Evolutionary conservation across 1,284 basidiomycete genomes (phyloP), one percentile per base, ranked within the genome.

Genomic region (Ustanciosporium gigantosporum): DNA sequence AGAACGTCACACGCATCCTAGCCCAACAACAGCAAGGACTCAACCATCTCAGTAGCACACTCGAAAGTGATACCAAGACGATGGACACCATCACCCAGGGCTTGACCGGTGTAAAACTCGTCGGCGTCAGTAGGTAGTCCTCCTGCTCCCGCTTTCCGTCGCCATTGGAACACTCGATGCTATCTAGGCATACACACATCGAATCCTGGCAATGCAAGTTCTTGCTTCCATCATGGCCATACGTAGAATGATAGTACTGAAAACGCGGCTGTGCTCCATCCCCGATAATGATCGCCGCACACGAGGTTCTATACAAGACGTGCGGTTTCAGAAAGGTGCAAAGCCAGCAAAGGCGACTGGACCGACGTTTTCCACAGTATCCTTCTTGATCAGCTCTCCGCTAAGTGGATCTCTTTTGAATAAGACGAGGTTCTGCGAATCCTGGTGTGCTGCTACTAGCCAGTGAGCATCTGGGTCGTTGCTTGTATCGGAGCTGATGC

Each of bases 21-120:
- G 55, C 47, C 0, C 61, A 66, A 31, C 70, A 76, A 39, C 74
- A 76, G 36, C 66, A 71, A 22, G 75, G 75, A 1, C 41, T 77
- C 25, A 57, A 66, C 36, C 75, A 77, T 47, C 59, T 77, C 20
- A 60, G 62, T 35, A 49, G 53, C 13, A 77, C 73, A 19, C 36
- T 77, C 22, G 62, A 64, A 25, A 29, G 42, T 9, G 74, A 77
- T 46, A 46, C 48, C 1, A 68, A 65, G 50, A 66, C 60, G 7
- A 60, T 77, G 35, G 70, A 77, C 25, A 70, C 65, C 23, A 68
- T 77, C 27, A 55, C 60, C 13, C 48, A 50, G 5, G 71, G 71
- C 1, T 41, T 74, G 15, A 43, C 53, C 4, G 71, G 67, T 4
- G 71, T 73, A 31, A 65, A 67, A 42, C 57, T 73, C 11, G 68